Base-by-base conservation (phyloP, 1,284 basidiomycete species). In the Ganoderma sp. region DNA sequence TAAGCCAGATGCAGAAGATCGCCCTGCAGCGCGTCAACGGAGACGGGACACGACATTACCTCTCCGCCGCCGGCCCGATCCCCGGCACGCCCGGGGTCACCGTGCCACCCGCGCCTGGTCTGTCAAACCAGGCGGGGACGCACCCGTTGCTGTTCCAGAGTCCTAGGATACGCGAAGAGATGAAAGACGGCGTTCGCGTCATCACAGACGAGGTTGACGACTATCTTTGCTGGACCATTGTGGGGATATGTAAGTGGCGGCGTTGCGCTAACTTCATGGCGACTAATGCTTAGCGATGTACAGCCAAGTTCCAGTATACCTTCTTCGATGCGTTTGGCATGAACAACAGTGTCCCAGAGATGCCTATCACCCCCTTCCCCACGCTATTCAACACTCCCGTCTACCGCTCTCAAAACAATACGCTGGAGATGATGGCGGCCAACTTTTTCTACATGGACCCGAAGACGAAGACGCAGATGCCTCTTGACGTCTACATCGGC, bases 1-100 rank as follows among this genome's bases (percentile, higher is more conserved):
- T 98, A 66, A 96, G 94, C 75, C 96, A 98, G 79, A 94, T 98
- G 89, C 96, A 98, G 81, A 96, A 97, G 81, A 92, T 98, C 68
- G 96, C 95, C 0, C 83, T 98, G 59, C 93, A 96, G 77, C 86
- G 94, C 64, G 87, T 94, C 64, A 93, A 93, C 74, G 83, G 88
- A 63, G 92, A 94, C 78, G 92, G 92, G 37, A 87, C 90, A 34
- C 85, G 91, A 75, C 91, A 93, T 79, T 94, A 94, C 77, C 80
- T 94, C 62, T 93, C 92, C 62, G 93, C 93, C 17, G 88, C 91
- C n/a, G 91, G 92, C 7, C 92, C 92, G n/a, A 83, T 91, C 65
- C 88, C 91, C 69, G 91, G 90, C 4, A 86, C 89, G n/a, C 87
- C 88, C 61, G 89, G 89, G 57, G 86, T 87, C 3, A 83, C 88